Evolutionary conservation across 2,329 filamentous ascomycete genomes (phyloP), one percentile per base, ranked within the genome.

Genomic region (Thermomyces lanuginosus): DNA sequence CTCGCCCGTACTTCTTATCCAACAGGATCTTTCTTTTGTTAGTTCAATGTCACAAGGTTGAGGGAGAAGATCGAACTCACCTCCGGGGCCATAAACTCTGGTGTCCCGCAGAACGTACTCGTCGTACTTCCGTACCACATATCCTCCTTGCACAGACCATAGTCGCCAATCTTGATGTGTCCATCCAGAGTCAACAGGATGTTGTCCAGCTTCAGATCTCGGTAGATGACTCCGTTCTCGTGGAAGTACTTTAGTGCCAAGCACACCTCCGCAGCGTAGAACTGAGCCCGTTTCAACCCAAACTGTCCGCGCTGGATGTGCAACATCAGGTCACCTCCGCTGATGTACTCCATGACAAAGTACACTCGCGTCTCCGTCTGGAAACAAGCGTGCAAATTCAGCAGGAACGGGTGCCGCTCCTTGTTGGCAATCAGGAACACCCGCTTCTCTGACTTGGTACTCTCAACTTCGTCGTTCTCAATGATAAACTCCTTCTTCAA

Each of bases 401-500:
- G 75, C 40, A 98, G 58, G 69, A 98, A 98, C 0, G 91, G 89
- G 48, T 98, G 89, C 8, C 81, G 74, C 50, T 95, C 89, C 51
- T 92, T 83, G 61, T 98, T 98, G 17, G 89, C 89, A 48, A 98
- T 78, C 50, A 98, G 54, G 60, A 95, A 92, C 9, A 98, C 91
- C 37, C 89, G 71, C 68, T 98, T 98, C 57, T 98, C 89, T 0
- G 89, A 98, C 37, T 86, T 73, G 21, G 83, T 93, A 55, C 86
- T 95, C 55, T 98, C 89, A 5, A 98, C 89, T 60, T 98, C 89
- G 48, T 98, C 89, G 39, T 98, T 92, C 51, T 98, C 91, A 36
- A 98, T 98, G 48, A 98, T 98, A 53, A 98, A 98, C 53, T 98
- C 89, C 61, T 98, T 98, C 69, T 98, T 98, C 41, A 98, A 61